These are phyloP conservation scores for Xylaria hypoxylon DNA, from an alignment of 2,329 filamentous ascomycete genomes.

Conservation along the genomic window DNA sequence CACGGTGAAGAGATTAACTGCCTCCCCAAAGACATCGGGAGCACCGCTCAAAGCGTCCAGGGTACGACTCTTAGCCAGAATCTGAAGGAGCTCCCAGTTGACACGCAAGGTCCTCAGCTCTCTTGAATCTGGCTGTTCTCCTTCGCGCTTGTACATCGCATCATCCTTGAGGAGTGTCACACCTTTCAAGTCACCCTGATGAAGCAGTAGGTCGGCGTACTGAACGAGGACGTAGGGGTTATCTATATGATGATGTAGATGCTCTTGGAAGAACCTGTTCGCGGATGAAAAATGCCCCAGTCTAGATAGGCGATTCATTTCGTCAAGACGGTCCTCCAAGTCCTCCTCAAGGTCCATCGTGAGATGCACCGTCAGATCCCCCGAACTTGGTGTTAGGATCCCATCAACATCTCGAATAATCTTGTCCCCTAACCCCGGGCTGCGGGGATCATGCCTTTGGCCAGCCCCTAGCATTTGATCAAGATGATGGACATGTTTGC, in stretches of 20 bases:
- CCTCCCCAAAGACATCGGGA: constrained; percentile 22
- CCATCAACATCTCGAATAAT: constrained; percentile 31
- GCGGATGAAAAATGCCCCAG: constrained; percentile 46
- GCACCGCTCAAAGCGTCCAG: constrained; percentile 21
- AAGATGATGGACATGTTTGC: constrained; percentile 27
- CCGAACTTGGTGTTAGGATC: constrained; percentile 35
- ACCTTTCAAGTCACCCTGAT: constrained; percentile 46
- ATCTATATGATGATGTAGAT: constrained; percentile 42
- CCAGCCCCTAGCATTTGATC: background rate
- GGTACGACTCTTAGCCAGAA: constrained; percentile 35
- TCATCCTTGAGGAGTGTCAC: constrained; percentile 34
- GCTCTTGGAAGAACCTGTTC: constrained; percentile 38
- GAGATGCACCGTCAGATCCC: constrained; percentile 43
- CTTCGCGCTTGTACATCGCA: constrained; percentile 26
- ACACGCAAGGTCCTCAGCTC: constrained; percentile 30
- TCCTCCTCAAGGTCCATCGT: constrained; percentile 43
- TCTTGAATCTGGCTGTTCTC: constrained; percentile 5
- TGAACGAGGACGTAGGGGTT: constrained; percentile 46
- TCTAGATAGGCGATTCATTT: constrained; percentile 44
- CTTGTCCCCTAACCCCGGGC: constrained; percentile 6
- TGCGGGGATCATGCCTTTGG: background rate
- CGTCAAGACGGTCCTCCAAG: constrained; percentile 45
- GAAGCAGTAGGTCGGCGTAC: constrained; percentile 47
- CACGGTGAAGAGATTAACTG: constrained; percentile 15
- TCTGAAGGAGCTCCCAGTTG: constrained; percentile 39